Evolutionary conservation across 441 rosid genomes (phyloP).

Genomic region (Gossypium trilobum): DNA sequence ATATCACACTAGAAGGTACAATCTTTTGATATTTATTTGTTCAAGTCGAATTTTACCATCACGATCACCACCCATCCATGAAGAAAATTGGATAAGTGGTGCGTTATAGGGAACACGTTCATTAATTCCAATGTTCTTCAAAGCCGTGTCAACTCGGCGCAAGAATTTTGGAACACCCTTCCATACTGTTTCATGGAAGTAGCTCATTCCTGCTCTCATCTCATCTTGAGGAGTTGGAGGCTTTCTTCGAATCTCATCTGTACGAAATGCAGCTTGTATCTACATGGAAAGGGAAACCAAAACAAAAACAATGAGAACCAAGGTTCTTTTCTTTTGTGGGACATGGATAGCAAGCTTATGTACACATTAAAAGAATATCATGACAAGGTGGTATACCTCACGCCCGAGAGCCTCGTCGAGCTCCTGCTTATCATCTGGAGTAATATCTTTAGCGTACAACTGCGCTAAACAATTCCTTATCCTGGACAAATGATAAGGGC

Average conservation of each 20-base stretch:
- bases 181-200: slow-evolving; percentile 74
- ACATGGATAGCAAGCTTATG: not conserved
- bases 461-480: slow-evolving; percentile 70
- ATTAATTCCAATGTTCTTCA: slow-evolving; percentile 75
- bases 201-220: slow-evolving; percentile 85
- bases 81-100: slow-evolving; percentile 87
- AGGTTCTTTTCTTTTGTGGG: not conserved
- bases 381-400: slow-evolving; percentile 41
- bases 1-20: not conserved
- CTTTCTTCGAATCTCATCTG: slow-evolving; percentile 87
- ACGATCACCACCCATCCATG: slow-evolving; percentile 99
- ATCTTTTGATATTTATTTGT: not conserved
- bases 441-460: slow-evolving; percentile 77
- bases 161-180: slow-evolving; percentile 66
- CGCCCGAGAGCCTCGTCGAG: slow-evolving; percentile 86
- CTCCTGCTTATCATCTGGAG: slow-evolving; percentile 89
- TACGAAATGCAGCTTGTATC: slow-evolving; percentile 99
- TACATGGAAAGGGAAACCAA: slow-evolving; percentile 15
- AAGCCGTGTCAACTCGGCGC: slow-evolving; percentile 65
- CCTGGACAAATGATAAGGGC: slow-evolving; percentile 32
- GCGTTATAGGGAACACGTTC: slow-evolving; percentile 92
- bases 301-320: not conserved
- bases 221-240: slow-evolving; percentile 97
- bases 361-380: not conserved
- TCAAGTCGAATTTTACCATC: slow-evolving; percentile 47